Conservation (phyloP, 2,329 filamentous ascomycete species). For the Talaromyces islandicus region DNA sequence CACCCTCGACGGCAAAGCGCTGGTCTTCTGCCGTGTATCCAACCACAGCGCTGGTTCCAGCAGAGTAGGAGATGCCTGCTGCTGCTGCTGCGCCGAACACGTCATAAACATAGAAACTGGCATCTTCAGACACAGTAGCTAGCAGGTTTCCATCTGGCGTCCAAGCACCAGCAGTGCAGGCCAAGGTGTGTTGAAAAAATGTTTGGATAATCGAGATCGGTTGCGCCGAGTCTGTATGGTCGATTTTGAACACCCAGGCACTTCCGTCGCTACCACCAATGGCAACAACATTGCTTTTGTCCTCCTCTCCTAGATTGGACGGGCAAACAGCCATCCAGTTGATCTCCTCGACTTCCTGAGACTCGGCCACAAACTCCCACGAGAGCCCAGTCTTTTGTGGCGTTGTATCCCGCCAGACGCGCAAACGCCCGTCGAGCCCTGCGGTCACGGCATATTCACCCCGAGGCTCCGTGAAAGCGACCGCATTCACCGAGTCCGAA, state of each 20-base stretch:
- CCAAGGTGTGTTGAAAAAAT: constrained; percentile 82
- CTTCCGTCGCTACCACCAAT: constrained; percentile 85
- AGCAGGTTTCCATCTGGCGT: constrained; percentile 79
- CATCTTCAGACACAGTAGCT: constrained; percentile 83
- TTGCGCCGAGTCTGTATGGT: constrained; percentile 54
- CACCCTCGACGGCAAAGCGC: constrained; percentile 86
- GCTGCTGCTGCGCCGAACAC: constrained; percentile 74
- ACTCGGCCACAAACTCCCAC: constrained; percentile 67
- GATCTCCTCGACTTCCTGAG: constrained; percentile 88
- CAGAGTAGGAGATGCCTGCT: constrained; percentile 51
- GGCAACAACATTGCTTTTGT: constrained; percentile 74
- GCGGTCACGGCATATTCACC: constrained; percentile 83
- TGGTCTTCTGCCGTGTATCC: constrained; percentile 75
- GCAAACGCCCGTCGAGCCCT: constrained; percentile 77
- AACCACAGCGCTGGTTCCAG: constrained; percentile 61
- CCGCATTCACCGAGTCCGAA: constrained; percentile 80
- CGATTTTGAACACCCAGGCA: constrained; percentile 92
- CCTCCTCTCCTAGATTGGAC: constrained; percentile 41
- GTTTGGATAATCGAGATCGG: constrained; percentile 79
- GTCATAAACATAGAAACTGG: constrained; percentile 86
- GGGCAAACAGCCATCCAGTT: constrained; percentile 84
- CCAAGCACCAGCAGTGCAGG: constrained; percentile 88
- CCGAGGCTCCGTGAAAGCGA: constrained; percentile 74
- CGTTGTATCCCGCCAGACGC: constrained; percentile 57
- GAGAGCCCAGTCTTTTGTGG: constrained; percentile 43